Evolutionary conservation across 768 basidiomycete genomes (phyloP).

Genomic region (Hydnomerulius pinastri): DNA sequence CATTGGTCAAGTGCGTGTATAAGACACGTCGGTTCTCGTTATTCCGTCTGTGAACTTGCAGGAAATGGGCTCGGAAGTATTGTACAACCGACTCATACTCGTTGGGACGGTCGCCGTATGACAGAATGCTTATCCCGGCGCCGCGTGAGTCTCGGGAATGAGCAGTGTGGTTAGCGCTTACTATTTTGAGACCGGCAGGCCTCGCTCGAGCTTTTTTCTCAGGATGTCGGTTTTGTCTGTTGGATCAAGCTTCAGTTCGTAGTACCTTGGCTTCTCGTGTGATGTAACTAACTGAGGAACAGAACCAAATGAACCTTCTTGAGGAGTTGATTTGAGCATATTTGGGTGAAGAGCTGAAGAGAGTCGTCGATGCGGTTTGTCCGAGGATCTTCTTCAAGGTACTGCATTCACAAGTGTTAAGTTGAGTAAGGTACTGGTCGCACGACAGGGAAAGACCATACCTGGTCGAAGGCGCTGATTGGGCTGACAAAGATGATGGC

Average conservation of each 20-base stretch:
- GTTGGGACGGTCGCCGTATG: slow-evolving; percentile 78
- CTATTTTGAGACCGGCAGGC: slow-evolving; percentile 79
- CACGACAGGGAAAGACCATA: slow-evolving; percentile 20
- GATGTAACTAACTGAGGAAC: slow-evolving; percentile 51
- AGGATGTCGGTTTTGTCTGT: slow-evolving; percentile 80
- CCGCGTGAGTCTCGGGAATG: slow-evolving; percentile 9
- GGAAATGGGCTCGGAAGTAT: slow-evolving; percentile 87
- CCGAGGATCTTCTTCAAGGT: slow-evolving; percentile 83
- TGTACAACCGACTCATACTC: slow-evolving; percentile 80
- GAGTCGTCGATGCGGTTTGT: slow-evolving; percentile 88
- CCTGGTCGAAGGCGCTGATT: slow-evolving; percentile 80
- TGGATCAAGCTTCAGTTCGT: background rate
- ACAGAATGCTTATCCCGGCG: slow-evolving; percentile 59
- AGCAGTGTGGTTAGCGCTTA: slow-evolving; percentile 35
- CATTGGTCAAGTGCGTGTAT: slow-evolving; percentile 81
- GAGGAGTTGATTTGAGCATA: slow-evolving; percentile 78
- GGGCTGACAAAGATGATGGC: slow-evolving; percentile 82
- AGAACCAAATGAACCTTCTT: slow-evolving; percentile 66
- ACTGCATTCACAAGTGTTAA: slow-evolving; percentile 42
- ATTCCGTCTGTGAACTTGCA: slow-evolving; percentile 75
- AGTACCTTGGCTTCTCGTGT: background rate
- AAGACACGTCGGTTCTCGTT: slow-evolving; percentile 80
- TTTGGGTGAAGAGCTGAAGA: slow-evolving; percentile 83
- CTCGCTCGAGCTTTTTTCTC: slow-evolving; percentile 67
- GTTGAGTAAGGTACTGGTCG: slow-evolving; percentile 4